Percentiles rank a stretch among this genome's conserved stretches.
Conservation (phyloP, 345 rosid genomes). For the Rhodomyrtus tomentosa region DNA sequence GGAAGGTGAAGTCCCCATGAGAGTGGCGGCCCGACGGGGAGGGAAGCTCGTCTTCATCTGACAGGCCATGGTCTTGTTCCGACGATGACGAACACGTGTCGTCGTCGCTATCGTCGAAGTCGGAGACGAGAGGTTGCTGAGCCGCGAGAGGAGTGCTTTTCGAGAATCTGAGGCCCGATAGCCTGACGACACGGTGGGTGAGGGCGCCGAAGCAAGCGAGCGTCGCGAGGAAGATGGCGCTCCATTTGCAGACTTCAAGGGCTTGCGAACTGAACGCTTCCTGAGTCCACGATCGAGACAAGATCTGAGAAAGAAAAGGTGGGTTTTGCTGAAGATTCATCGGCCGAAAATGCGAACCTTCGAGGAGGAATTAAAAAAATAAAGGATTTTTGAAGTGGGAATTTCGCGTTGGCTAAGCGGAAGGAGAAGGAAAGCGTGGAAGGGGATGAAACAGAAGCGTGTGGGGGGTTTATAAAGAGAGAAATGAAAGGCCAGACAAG, state of each 20-base stretch:
- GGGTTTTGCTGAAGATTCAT: conserved; percentile 11
- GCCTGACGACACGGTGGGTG: conserved; percentile 3
- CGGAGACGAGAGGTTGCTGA: neutral
- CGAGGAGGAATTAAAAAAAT: neutral
- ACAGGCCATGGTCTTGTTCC: conserved; percentile 11
- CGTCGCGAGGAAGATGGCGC: conserved; percentile 48
- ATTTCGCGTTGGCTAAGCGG: neutral
- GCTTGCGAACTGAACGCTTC: conserved; percentile 9
- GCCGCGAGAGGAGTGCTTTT: neutral
- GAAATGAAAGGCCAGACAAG: neutral
- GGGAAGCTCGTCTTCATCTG: conserved; percentile 8
- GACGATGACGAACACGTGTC: conserved; percentile 10
- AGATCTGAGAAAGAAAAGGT: conserved; percentile 19
- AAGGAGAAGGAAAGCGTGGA: neutral
- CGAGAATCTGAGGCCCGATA: conserved; percentile 12
- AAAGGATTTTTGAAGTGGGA: neutral
- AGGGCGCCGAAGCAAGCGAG: conserved; percentile 48
- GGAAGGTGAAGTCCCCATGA: conserved; percentile 17
- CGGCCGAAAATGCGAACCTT: neutral
- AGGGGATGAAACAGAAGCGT: neutral
- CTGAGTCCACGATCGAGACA: neutral
- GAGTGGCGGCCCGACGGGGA: neutral
- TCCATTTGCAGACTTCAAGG: conserved; percentile 54
- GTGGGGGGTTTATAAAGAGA: neutral
- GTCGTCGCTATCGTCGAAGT: neutral